A percentile compares a stretch with the other conserved stretches of the same genome.
Conservation (phyloP, 441 rosid genomes). For the Bocquillonia castaneifolia region DNA sequence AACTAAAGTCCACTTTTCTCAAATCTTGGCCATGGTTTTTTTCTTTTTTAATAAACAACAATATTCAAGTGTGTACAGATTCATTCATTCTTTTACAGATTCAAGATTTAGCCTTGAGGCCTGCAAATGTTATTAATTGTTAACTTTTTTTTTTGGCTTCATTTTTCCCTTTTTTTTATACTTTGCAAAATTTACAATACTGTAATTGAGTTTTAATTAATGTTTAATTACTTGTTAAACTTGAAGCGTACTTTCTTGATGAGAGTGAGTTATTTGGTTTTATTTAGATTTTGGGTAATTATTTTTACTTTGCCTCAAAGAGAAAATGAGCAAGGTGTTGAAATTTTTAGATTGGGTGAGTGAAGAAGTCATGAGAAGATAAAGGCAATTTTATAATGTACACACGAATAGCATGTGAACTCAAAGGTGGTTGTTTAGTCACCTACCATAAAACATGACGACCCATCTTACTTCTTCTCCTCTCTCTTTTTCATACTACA, state of each 20-base stretch:
- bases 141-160: no score
- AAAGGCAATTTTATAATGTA: slow-evolving; percentile 25
- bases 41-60: slow-evolving; percentile 10
- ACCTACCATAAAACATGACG: slow-evolving; percentile 52
- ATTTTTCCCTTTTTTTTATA: no score
- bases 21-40: slow-evolving; percentile 9
- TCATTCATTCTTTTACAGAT: slow-evolving; percentile 43
- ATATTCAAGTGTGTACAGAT: slow-evolving; percentile 36
- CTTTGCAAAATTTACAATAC: slow-evolving; percentile 11
- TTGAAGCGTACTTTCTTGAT: slow-evolving; percentile 13
- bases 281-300: slow-evolving; percentile 16
- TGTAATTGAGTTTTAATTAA: slow-evolving; percentile 18
- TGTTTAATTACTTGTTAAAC: slow-evolving; percentile 1
- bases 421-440: slow-evolving; percentile 52
- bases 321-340: slow-evolving; percentile 37
- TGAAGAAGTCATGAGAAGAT: slow-evolving; percentile 29
- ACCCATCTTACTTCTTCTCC: slow-evolving; percentile 33
- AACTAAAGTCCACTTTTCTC: slow-evolving; percentile 27
- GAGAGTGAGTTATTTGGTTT: neutral
- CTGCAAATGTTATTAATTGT: no score
- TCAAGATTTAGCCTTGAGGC: slow-evolving; percentile 18
- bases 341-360: slow-evolving; percentile 20
- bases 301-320: slow-evolving; percentile 37
- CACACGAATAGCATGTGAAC: slow-evolving; percentile 43
- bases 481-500: slow-evolving; percentile 19